Evolutionary conservation across 805 yeast species (phyloP).

Genomic region (Torulaspora quercuum): DNA sequence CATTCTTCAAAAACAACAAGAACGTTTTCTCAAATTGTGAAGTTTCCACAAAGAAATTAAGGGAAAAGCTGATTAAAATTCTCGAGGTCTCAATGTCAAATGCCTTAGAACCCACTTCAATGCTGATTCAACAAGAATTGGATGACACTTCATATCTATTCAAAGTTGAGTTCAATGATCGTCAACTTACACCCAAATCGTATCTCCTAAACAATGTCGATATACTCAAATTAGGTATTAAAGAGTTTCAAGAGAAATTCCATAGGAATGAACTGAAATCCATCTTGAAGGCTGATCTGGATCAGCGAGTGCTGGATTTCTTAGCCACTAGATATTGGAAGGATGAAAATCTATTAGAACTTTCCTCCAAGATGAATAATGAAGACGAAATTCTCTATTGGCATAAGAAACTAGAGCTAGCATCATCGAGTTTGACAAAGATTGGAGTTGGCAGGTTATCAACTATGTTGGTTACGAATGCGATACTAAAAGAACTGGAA

Average conservation of each 20-base stretch:
- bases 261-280: slow-evolving; percentile 79
- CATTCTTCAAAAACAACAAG: slow-evolving; percentile 62
- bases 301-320: slow-evolving; percentile 82
- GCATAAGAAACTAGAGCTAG: slow-evolving; percentile 80
- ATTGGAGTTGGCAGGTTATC: slow-evolving; percentile 91
- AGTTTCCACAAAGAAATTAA: slow-evolving; percentile 71
- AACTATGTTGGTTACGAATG: slow-evolving; percentile 76
- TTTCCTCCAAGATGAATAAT: slow-evolving; percentile 52
- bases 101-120: slow-evolving; percentile 82
- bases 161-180: slow-evolving; percentile 94
- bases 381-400: slow-evolving; percentile 64
- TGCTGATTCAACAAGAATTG: slow-evolving; percentile 79
- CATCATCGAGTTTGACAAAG: slow-evolving; percentile 82
- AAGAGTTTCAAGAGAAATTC: slow-evolving; percentile 78
- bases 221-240: slow-evolving; percentile 75
- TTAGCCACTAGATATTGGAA: slow-evolving; percentile 94
- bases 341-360: slow-evolving; percentile 44
- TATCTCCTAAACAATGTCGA: slow-evolving; percentile 91
- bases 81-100: slow-evolving; percentile 88
- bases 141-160: slow-evolving; percentile 91
- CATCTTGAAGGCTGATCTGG: slow-evolving; percentile 75
- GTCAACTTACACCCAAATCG: slow-evolving; percentile 89
- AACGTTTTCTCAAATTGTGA: slow-evolving; percentile 58
- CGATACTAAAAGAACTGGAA: slow-evolving; percentile 72
- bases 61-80: slow-evolving; percentile 78